Conservation (phyloP, 441 rosid genomes). For the Eutrema salsugineum region DNA sequence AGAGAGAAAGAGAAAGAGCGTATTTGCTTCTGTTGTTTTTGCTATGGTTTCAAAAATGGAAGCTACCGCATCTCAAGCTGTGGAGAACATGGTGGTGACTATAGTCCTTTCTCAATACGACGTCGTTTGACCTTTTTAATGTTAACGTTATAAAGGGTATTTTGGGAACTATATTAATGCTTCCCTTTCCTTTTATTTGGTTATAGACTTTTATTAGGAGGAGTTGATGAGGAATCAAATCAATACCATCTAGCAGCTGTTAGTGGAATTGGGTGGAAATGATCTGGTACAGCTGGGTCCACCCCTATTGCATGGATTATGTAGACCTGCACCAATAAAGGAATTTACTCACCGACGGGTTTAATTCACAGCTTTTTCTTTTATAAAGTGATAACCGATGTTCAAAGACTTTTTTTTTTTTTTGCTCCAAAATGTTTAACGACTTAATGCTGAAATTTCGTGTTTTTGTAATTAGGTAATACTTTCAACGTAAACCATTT, state of each 20-base stretch:
- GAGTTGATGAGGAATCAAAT: conserved; percentile 28
- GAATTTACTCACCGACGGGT: conserved; percentile 8
- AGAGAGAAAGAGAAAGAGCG: neutral
- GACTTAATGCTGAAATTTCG: neutral
- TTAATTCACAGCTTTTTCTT: neutral
- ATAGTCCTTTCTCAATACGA: conserved; percentile 7
- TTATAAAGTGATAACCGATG: neutral
- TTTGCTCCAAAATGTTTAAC: neutral
- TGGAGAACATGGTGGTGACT: conserved; percentile 8
- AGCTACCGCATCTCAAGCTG: conserved; percentile 13
- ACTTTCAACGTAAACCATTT: no score
- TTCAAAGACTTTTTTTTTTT: neutral
- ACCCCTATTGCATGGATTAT: neutral
- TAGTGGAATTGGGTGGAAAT: conserved; percentile 22
- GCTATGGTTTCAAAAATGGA: neutral
- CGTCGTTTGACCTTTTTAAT: conserved; percentile 17
- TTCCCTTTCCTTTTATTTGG: neutral
- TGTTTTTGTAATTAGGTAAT: no score
- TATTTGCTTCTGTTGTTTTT: neutral
- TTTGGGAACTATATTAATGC: neutral
- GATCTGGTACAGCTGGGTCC: conserved; percentile 22
- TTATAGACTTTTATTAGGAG: neutral
- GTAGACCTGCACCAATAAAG: conserved; percentile 12
- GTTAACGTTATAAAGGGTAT: conserved; percentile 29
- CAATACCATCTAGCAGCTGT: conserved; percentile 6